Evolutionary conservation across 306 rosid genomes (phyloP), one percentile per base, ranked within the genome.

Genomic region (Alnus rubra): DNA sequence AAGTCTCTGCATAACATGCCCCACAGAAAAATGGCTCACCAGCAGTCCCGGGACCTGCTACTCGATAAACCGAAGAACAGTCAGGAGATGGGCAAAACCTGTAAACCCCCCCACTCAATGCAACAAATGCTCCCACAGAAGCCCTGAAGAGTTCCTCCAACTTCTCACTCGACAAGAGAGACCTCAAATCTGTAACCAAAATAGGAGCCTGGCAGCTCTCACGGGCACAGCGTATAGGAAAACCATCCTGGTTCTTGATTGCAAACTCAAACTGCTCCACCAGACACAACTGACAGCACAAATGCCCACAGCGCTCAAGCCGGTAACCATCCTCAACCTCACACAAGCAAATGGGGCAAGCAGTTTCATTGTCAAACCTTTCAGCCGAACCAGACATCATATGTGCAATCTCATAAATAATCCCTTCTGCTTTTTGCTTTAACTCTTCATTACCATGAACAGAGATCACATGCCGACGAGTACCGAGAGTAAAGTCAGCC

Each of bases 61-160:
- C 97, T 68, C 77, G 90, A 77, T 93, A 96, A 76, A 96, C 63
- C 0, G 97, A 88, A 72, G 98, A 93, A 73, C 99, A 96, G 89
- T 93, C 98, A 0, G 99, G 99, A 55, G 98, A 88, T 0, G 98
- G 99, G 76, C 99, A 96, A 77, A 96, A 96, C 84, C 93, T 85
- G 78, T 83, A 89, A 45, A 73, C 69, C 53, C 96, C 94, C 7
- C 83, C 85, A 50, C 97, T 90, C 1, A 82, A 79, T 2, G 87
- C 74, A 62, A 96, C 94, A 78, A 88, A 93, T 47, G 96, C 90
- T 35, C 92, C 92, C 87, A 96, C n/a, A 18, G 99, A 88, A 3
- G 98, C 94, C 80, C 96, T 81, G 81, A 93, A 93, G 59, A 96
- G 92, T 74, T 93, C 99, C 78, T 93, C 99, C 72, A 96, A 78